Evolutionary conservation across 768 basidiomycete genomes (phyloP), one percentile per base, ranked within the genome.

Genomic region (Brasilioporus rufonigricans): DNA sequence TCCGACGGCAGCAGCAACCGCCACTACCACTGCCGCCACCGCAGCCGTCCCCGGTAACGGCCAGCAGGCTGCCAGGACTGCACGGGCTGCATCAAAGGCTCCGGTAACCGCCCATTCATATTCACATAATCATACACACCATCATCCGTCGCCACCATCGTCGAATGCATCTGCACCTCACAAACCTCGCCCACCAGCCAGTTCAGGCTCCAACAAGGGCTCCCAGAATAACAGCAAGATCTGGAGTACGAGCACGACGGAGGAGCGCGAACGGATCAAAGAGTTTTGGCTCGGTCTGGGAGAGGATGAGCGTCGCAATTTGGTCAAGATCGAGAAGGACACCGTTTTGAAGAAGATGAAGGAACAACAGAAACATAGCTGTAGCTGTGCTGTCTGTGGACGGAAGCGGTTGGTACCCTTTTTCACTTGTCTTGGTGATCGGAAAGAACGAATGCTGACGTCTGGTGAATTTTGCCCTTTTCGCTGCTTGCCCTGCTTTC

Each of bases 271-370:
- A 71, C 85, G 93, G 61, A 99, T 98, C 76, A 95, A 96, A 73
- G 90, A 93, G 65, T 99, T 98, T 72, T 99, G 96, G 97, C 83
- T 98, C 29, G 87, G 83, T 26, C 80, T 99, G n/a, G 84, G 84
- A 27, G 93, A 98, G 76, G 84, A 88, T 54, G 94, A 98, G 71
- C 83, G 97, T 29, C 76, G 91, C 58, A 89, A 85, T 73, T 82
- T 99, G 56, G 93, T 99, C 76, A 91, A 91, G 80, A 85, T 98
- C 66, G 97, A 99, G 80, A 98, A 98, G 76, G 95, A 98, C 71
- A 93, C 93, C 24, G 96, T 98, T 29, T 76, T 98, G 55, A 84
- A 84, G 74, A 98, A 98, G 84, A 99, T 99, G 94, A 98, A 98
- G 79, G 97, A 99, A 74, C 92, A 98, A 77, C 94, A 98, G 82